phyloP scores from a whole-genome alignment of 106 monocot genomes.

The Apostasia shenzhenica region DNA sequence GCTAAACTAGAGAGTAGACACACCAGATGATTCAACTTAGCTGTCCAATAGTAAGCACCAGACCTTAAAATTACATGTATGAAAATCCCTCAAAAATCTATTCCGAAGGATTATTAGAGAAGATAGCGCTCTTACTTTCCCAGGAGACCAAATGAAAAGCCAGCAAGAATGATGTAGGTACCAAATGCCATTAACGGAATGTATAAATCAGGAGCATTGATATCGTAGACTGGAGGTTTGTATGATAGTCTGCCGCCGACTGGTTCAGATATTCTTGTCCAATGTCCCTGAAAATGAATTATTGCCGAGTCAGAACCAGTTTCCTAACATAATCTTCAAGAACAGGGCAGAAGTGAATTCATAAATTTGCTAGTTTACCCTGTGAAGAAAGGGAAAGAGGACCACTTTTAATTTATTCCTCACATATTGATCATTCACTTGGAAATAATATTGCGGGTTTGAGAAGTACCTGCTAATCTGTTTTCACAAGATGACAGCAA shows the following conservation, averaged over 20 bases:
- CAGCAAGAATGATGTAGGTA: conserved; percentile 29
- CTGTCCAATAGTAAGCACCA: too few species aligned
- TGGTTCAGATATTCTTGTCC: conserved; percentile 35
- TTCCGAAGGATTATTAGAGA: background rate
- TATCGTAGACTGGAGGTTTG: conserved; percentile 37
- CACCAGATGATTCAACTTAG: too few species aligned
- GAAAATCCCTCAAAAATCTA: background rate
- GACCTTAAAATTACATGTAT: too few species aligned
- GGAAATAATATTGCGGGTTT: conserved; percentile 32
- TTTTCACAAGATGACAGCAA: conserved; percentile 3
- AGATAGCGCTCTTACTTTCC: conserved; percentile 24
- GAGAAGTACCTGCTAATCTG: conserved; percentile 40
- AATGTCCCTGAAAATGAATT: conserved; percentile 21
- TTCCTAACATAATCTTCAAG: background rate
- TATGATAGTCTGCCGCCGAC: conserved; percentile 39
- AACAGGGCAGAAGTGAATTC: background rate
- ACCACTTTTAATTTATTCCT: conserved; percentile 21
- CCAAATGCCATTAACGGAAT: conserved; percentile 43
- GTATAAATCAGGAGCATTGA: conserved; percentile 28
- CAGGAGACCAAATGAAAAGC: conserved; percentile 28
- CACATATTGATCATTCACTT: conserved; percentile 26
- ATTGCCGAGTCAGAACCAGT: background rate
- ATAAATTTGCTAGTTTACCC: conserved; percentile 8
- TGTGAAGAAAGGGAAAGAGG: conserved; percentile 32
- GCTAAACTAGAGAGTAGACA: too few species aligned